Base-by-base conservation (phyloP, 495 filamentous ascomycete genomes). In the Lindgomyces ingoldianus region DNA sequence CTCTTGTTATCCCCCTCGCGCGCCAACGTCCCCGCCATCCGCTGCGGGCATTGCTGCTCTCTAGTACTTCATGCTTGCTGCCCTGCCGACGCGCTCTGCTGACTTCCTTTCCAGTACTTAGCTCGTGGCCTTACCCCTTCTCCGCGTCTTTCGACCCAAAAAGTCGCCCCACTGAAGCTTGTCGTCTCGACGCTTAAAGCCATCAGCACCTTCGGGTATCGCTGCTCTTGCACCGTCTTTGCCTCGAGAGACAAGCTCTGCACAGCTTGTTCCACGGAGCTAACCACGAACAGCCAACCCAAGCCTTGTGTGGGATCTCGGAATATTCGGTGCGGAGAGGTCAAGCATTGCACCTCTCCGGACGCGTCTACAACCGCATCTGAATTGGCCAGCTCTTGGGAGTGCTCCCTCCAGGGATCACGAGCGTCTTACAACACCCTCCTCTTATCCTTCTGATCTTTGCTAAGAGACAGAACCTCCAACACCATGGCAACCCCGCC, bases 311-410 rank as follows among this genome's bases (percentile, higher is more conserved):
- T 39, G 16, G 41, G 4, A 49, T 4, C n/a, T 14, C 29, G 29
- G 6, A 44, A 26, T 45, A 42, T 48, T 10, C 47, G 29, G 69
- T 71, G 69, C 69, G 69, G 69, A 59, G 69, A 71, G 69, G 69
- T 64, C 65, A 39, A 54, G 19, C 18, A 39, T 42, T 67, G 69
- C 29, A 65, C 69, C 69, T 71, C 69, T 71, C 69, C 69, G 69
- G 69, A 68, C 69, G 59, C 24, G 36, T 25, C 44, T 51, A 18
- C 45, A 9, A n/a, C 42, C 4, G 39, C 41, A 33, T 51, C 62
- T 65, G 67, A 45, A 57, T 46, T 70, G 68, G 68, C 16, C 49
- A 46, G 59, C 36, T 52, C 41, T n/a, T 56, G 29, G 29, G 44
- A 59, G 68, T 60, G 64, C 59, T 70, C 68, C 64, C 60, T 47